Evolutionary conservation across 176 grass and related monocot species (phyloP).

Genomic region (Bolboschoenus planiculmis): DNA sequence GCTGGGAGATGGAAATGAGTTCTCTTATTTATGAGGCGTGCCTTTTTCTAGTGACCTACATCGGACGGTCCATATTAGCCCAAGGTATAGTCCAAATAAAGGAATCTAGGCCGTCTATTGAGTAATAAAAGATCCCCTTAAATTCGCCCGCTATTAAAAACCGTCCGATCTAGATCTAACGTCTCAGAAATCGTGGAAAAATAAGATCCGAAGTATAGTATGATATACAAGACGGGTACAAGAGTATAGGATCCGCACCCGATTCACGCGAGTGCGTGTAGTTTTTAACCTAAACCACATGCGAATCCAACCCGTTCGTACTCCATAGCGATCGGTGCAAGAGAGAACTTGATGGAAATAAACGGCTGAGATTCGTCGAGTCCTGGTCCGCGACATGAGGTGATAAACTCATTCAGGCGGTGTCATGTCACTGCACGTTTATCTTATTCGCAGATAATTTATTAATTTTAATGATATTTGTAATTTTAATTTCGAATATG

Average conservation of each 20-base stretch:
- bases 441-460: no score
- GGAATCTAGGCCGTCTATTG: background rate
- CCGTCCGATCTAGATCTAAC: slow-evolving; percentile 1
- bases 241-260: no score
- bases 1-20: background rate
- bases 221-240: no score
- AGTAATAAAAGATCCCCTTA: background rate
- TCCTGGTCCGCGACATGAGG: background rate
- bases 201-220: no score
- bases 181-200: background rate
- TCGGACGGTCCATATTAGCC: slow-evolving; percentile 23
- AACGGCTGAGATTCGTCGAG: background rate
- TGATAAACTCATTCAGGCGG: no score
- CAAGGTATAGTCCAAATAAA: background rate
- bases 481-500: no score
- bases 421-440: no score
- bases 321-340: background rate
- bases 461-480: no score
- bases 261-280: no score
- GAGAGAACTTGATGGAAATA: background rate
- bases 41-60: slow-evolving; percentile 40
- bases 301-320: no score
- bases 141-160: background rate
- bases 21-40: slow-evolving; percentile 20
- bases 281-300: no score